A percentile compares a stretch with the other conserved stretches of the same genome.
Conservation (phyloP, 2,329 filamentous ascomycete species). For the Fusarium staphyleae region DNA sequence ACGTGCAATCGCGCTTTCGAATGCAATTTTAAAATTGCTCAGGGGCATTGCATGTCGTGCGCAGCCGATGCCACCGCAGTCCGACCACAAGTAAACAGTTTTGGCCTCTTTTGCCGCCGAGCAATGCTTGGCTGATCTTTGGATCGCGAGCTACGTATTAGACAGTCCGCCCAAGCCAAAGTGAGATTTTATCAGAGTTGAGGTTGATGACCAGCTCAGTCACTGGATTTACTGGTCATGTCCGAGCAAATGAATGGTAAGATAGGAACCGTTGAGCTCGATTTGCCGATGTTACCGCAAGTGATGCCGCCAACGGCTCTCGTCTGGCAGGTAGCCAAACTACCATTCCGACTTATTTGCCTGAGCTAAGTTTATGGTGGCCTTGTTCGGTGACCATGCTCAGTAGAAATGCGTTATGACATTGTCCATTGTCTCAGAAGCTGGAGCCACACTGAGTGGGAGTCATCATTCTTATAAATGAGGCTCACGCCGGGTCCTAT, state of each 20-base stretch:
- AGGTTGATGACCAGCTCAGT: too few relatives aligned
- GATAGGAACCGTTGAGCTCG: neutral
- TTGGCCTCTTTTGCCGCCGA: constrained; percentile 10
- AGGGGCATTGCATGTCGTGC: constrained; percentile 32
- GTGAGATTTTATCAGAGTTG: neutral
- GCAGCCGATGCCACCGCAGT: constrained; percentile 30
- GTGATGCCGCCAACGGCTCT: constrained; percentile 3
- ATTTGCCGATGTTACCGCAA: neutral
- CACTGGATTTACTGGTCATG: too few relatives aligned
- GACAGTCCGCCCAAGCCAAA: constrained; percentile 3
- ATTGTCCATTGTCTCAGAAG: neutral
- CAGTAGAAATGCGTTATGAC: constrained; percentile 1
- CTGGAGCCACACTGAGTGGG: constrained; percentile 1
- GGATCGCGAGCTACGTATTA: constrained; percentile 8
- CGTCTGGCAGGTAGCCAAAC: neutral
- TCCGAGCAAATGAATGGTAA: too few relatives aligned
- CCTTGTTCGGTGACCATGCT: neutral
- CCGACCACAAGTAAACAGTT: constrained; percentile 9
- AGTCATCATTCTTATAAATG: neutral
- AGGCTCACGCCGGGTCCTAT: too few relatives aligned
- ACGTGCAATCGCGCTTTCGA: constrained; percentile 17
- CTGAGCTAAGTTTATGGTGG: neutral
- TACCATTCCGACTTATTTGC: neutral
- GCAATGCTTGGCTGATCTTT: neutral
- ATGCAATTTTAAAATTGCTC: constrained; percentile 37